Evolutionary conservation across 495 filamentous ascomycete genomes (phyloP).

Genomic region (Pyrenula aspistea): DNA sequence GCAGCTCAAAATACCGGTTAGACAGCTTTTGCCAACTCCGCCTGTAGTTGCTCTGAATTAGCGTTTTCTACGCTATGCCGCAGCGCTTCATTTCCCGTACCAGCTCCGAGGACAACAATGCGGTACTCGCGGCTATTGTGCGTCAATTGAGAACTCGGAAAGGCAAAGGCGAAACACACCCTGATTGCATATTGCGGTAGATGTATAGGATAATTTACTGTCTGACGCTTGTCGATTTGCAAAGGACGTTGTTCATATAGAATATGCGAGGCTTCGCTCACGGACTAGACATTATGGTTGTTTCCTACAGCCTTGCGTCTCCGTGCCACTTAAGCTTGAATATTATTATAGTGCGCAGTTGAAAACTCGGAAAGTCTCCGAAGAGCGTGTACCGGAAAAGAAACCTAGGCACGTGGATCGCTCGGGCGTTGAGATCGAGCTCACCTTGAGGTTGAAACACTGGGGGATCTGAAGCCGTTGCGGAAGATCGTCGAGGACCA

Average conservation of each 20-base stretch:
- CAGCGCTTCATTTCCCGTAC: constrained; percentile 30
- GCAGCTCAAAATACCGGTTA: constrained; percentile 60
- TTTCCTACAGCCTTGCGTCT: neutral
- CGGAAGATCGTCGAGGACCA: too few relatives aligned
- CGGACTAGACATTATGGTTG: neutral
- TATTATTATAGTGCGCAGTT: too few relatives aligned
- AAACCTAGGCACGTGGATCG: neutral
- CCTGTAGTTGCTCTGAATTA: constrained; percentile 37
- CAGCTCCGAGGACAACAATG: constrained; percentile 83
- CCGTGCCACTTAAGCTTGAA: neutral
- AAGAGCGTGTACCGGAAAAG: neutral
- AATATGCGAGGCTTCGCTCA: neutral
- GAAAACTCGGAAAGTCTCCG: neutral
- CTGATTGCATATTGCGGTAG: neutral
- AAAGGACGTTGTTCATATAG: too few relatives aligned
- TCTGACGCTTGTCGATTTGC: too few relatives aligned
- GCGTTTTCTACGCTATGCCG: constrained; percentile 5
- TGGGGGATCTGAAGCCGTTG: neutral
- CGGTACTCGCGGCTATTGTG: constrained; percentile 65
- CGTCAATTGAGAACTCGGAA: neutral
- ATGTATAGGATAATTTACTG: too few relatives aligned
- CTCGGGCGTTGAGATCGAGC: neutral
- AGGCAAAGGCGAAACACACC: neutral
- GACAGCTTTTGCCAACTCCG: constrained; percentile 94
- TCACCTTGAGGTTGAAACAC: neutral